These are phyloP conservation scores for Lactuca saligna DNA, from an alignment of 129 eudicot species.

Conservation along the genomic window DNA sequence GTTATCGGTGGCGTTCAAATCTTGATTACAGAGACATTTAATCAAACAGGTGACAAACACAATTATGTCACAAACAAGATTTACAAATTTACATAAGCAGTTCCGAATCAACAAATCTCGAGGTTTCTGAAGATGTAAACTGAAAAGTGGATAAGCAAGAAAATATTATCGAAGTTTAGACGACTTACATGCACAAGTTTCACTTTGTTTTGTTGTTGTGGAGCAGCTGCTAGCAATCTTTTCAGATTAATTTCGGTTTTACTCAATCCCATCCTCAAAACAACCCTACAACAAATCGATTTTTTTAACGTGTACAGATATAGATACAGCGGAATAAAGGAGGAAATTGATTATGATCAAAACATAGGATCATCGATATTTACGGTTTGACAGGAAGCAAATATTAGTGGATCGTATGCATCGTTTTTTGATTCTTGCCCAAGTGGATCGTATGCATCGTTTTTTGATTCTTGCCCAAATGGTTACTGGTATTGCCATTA, in stretches of 20 bases:
- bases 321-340: neutral
- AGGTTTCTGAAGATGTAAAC: neutral
- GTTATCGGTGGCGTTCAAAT: neutral
- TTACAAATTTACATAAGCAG: neutral
- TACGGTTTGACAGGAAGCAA: neutral
- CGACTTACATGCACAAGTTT: slow-evolving; percentile 75
- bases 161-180: slow-evolving; percentile 6
- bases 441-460: neutral
- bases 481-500: slow-evolving; percentile 14
- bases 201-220: slow-evolving; percentile 76
- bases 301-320: neutral
- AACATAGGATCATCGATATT: slow-evolving; percentile 10
- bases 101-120: neutral
- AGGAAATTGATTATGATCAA: neutral
- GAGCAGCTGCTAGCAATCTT: slow-evolving; percentile 84
- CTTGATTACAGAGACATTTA: neutral
- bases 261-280: slow-evolving; percentile 53
- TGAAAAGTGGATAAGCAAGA: neutral
- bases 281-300: slow-evolving; percentile 20
- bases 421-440: slow-evolving; percentile 7
- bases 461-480: slow-evolving; percentile 5
- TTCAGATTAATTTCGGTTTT: slow-evolving; percentile 74
- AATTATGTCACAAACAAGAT: neutral
- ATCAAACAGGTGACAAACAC: slow-evolving; percentile 5
- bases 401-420: slow-evolving; percentile 11